phyloP scores from a whole-genome alignment of 2,329 filamentous ascomycete species.

The Cryphonectria radicalis region DNA sequence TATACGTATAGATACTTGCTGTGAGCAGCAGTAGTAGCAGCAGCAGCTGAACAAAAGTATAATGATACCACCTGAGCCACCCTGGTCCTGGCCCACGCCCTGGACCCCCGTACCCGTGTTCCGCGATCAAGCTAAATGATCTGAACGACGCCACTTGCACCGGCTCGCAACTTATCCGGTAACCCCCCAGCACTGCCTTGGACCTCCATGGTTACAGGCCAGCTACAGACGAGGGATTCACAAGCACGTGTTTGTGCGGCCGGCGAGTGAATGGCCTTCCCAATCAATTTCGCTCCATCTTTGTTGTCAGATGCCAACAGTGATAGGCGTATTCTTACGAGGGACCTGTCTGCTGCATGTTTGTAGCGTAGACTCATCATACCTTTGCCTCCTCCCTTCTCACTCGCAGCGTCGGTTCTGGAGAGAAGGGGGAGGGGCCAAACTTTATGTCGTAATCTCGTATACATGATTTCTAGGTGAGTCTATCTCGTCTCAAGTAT shows the following conservation, averaged over 20 bases:
- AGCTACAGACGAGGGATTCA: background rate
- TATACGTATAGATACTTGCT: background rate
- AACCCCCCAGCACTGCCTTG: background rate
- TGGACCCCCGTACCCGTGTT: no score
- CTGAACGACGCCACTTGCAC: background rate
- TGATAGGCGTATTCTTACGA: background rate
- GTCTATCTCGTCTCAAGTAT: background rate
- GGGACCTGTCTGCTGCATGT: background rate
- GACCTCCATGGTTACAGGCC: no score
- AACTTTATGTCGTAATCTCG: background rate
- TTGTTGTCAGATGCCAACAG: background rate
- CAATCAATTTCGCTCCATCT: background rate
- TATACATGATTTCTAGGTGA: background rate
- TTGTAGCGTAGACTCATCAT: background rate
- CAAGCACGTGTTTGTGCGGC: background rate
- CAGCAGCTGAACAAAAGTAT: background rate
- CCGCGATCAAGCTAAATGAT: background rate
- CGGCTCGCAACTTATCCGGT: background rate
- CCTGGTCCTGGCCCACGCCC: background rate
- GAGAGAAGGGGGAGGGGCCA: background rate
- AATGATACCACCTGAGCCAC: background rate
- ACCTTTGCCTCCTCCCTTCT: background rate
- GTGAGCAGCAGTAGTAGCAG: background rate
- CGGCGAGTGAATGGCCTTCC: background rate
- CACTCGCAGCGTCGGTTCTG: background rate